Conservation (phyloP, 805 yeast species). For the Nakazawaea wickerhamii region DNA sequence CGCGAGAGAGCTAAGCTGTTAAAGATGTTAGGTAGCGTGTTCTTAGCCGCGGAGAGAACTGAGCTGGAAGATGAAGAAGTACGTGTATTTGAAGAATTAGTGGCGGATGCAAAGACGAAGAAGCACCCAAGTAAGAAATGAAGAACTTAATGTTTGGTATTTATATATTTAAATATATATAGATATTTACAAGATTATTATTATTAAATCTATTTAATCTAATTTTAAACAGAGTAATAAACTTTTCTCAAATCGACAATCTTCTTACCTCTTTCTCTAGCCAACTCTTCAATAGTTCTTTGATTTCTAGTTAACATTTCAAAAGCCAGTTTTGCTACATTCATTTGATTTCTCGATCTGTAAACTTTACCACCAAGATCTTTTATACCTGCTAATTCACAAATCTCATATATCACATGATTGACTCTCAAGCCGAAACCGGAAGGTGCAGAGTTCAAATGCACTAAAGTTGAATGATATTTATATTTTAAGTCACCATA, state of each 20-base stretch:
- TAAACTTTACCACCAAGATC: conserved; percentile 89
- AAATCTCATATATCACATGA: conserved; percentile 83
- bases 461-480: conserved; percentile 80
- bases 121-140: conserved; percentile 49
- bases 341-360: conserved; percentile 91
- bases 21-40: conserved; percentile 62
- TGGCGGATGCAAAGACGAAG: conserved; percentile 74
- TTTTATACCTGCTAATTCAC: conserved; percentile 89
- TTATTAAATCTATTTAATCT: neutral
- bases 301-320: conserved; percentile 77
- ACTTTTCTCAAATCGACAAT: conserved; percentile 87
- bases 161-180: conserved; percentile 1
- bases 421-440: conserved; percentile 93
- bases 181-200: neutral
- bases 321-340: conserved; percentile 83
- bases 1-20: conserved; percentile 76
- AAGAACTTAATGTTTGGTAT: neutral
- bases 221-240: conserved; percentile 52
- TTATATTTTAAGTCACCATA: conserved; percentile 78
- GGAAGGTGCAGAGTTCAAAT: conserved; percentile 81
- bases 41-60: conserved; percentile 63
- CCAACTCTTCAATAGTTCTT: conserved; percentile 79
- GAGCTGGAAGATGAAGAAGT: conserved; percentile 92
- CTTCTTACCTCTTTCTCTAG: conserved; percentile 90
- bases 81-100: conserved; percentile 82